phyloP scores from a whole-genome alignment of 495 filamentous ascomycete genomes.

The Durotheca rogersii region DNA sequence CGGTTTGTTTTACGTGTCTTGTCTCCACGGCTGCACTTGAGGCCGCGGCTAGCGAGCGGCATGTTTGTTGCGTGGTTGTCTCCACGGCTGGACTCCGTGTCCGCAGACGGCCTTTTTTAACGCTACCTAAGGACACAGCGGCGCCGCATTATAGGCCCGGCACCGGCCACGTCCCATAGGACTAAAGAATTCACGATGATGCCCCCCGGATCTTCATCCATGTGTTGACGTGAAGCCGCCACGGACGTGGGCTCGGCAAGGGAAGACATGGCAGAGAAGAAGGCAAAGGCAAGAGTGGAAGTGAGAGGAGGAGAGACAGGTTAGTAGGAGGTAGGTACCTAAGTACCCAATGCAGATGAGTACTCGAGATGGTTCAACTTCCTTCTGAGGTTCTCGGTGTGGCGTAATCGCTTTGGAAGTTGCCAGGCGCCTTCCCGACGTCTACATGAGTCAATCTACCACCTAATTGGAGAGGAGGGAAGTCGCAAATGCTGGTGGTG shows the following conservation, averaged over 20 bases:
- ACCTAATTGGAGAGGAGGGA: no score
- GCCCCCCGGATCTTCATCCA: background rate
- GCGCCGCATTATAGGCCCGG: conserved; percentile 12
- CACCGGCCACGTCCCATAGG: background rate
- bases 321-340: no score
- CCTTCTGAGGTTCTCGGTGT: no score
- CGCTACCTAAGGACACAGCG: conserved; percentile 20
- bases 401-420: no score
- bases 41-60: conserved; percentile 15
- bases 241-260: background rate
- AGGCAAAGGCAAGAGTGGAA: no score
- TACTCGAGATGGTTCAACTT: no score
- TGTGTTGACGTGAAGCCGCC: background rate
- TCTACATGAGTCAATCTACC: no score
- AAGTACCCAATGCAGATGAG: no score
- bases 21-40: conserved; percentile 21
- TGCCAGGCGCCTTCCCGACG: no score
- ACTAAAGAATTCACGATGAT: background rate
- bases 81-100: conserved; percentile 20
- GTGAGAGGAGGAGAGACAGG: no score
- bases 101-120: conserved; percentile 20
- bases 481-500: no score
- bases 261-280: no score
- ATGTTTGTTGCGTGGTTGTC: conserved; percentile 20
- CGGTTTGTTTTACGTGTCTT: conserved; percentile 24